A percentile compares a stretch with the other conserved stretches of the same genome.
These are phyloP conservation scores for Salvia rosmarinus DNA, from an alignment of 257 asterid genomes.

Conservation along the genomic window DNA sequence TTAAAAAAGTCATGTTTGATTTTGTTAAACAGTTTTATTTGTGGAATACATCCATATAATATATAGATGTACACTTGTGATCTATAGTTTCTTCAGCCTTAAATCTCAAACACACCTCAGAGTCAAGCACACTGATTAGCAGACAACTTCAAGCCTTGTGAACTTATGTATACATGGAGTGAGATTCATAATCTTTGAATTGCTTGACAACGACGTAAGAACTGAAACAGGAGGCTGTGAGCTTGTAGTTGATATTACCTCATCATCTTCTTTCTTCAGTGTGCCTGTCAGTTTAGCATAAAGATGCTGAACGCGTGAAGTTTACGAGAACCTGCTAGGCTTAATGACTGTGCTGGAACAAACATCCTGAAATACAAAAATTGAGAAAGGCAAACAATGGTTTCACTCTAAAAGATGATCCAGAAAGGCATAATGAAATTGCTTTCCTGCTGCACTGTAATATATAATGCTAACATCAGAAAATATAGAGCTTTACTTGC, in stretches of 20 bases:
- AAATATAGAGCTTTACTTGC: constrained; percentile 51
- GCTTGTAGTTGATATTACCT: constrained; percentile 51
- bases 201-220: background rate
- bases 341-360: constrained; percentile 65
- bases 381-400: constrained; percentile 18
- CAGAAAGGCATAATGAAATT: constrained; percentile 8
- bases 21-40: background rate
- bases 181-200: background rate
- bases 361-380: constrained; percentile 51
- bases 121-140: background rate
- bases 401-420: constrained; percentile 17
- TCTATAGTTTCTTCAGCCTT: background rate
- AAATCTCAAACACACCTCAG: background rate
- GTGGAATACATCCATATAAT: too few relatives aligned
- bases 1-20: background rate
- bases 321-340: constrained; percentile 83
- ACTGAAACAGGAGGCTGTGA: background rate
- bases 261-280: constrained; percentile 76
- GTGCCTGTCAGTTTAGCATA: constrained; percentile 77
- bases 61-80: too few relatives aligned
- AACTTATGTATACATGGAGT: background rate
- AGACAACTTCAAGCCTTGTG: background rate
- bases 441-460: constrained; percentile 4
- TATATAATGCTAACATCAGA: constrained; percentile 6
- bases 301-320: constrained; percentile 93